Percentiles rank a stretch among this genome's conserved stretches.
Evolutionary conservation across 352 stramenopile genomes (phyloP).

Genomic region (Globisporangium orthogonon): DNA sequence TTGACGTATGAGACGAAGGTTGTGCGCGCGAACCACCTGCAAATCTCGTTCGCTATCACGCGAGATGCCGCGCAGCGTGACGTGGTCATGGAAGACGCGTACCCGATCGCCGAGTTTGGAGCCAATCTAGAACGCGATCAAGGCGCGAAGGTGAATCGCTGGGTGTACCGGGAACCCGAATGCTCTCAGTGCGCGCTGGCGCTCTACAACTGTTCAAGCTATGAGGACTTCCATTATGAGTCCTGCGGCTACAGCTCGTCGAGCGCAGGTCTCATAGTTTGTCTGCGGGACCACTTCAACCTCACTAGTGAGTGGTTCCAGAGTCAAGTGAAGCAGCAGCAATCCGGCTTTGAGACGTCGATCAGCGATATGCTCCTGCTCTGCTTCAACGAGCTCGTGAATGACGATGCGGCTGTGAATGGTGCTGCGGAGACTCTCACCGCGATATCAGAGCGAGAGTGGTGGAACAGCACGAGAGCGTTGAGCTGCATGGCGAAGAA

Average conservation of each 20-base stretch:
- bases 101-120: constrained; percentile 11
- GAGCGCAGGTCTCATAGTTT: constrained; percentile 1
- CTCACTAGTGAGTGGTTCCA: neutral
- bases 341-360: neutral
- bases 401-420: neutral
- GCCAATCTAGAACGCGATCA: neutral
- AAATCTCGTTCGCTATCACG: constrained; percentile 15
- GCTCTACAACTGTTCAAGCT: constrained; percentile 13
- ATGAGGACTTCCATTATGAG: neutral
- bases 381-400: constrained; percentile 1
- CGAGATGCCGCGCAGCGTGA: constrained; percentile 7
- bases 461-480: constrained; percentile 11
- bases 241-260: constrained; percentile 9
- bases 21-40: constrained; percentile 7
- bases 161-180: constrained; percentile 4
- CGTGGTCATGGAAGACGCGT: constrained; percentile 14
- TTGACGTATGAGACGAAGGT: constrained; percentile 8
- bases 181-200: constrained; percentile 1
- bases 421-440: neutral
- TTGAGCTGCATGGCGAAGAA: constrained; percentile 13
- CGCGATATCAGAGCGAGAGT: neutral
- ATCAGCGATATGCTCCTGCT: neutral
- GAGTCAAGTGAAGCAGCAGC: neutral
- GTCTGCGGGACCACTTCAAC: constrained; percentile 3
- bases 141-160: neutral